Evolutionary conservation across 805 yeast species (phyloP), one percentile per base, ranked within the genome.

Genomic region (Wickerhamomyces queroliae): DNA sequence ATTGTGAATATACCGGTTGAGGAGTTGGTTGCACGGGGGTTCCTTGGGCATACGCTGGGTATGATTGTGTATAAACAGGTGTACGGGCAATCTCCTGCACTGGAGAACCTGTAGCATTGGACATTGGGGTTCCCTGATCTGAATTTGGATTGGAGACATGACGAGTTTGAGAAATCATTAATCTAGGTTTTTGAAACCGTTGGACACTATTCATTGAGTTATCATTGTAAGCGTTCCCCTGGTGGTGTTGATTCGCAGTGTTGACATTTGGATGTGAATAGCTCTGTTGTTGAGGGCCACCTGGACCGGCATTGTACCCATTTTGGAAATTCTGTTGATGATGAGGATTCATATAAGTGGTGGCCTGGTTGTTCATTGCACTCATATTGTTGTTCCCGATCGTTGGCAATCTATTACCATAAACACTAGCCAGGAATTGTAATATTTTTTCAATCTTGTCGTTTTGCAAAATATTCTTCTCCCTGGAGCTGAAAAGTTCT

Each of bases 361-460:
- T 11, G 15, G 17, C 23, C 16, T 12, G 7, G 19, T 19, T 33
- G 25, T 20, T 15, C n/a, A 27, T 15, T 20, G 7, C 15, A 16
- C 22, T 15, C 24, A 7, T 10, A 2, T n/a, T n/a, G 23, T n/a
- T 16, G 28, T 35, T 15, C 32, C 18, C 31, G 12, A 37, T 22
- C 2, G 17, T 5, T 20, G 19, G 20, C 8, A 48, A 45, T 29
- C 44, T 51, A 37, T 45, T 51, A n/a, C 57, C 56, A 37, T 54
- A 54, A 24, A 91, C 74, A 6, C 90, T 76, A 2, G 96, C 95
- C 52, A 93, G 67, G 49, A 93, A 91, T 50, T 93, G 76, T 52
- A 93, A 63, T 37, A 93, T 91, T 47, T 86, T 83, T 47, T 89
- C 95, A 40, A 93, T 69, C 18, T 96, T 87, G 46, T 85, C 91